Evolutionary conservation across 805 yeast species (phyloP), one percentile per base, ranked within the genome.

Genomic region (Ogataea corticis): DNA sequence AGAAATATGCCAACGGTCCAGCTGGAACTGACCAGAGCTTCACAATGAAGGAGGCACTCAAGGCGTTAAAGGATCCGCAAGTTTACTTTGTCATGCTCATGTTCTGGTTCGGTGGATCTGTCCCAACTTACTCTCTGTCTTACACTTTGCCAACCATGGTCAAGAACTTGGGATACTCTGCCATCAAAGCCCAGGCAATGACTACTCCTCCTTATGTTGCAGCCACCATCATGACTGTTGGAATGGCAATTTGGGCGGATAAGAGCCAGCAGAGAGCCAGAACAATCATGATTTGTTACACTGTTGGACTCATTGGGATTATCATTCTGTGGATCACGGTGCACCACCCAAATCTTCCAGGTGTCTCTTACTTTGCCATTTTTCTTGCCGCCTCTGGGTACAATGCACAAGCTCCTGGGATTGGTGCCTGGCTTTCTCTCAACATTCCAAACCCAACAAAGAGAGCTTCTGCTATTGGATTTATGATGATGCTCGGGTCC

Each of bases 61-160:
- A 65, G 36, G 70, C 73, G 1, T 48, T 72, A 21, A 51, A 45
- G 27, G 78, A 74, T 46, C 63, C 67, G 33, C 68, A 69, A 47
- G 65, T 69, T 16, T 59, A 63, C 59, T 67, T 75, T 70, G 55
- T 72, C 12, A 47, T 41, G 44, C 38, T 49, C 13, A 46, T 46
- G 50, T 50, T 46, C 30, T 75, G 57, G 73, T 77, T 61, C 68
- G 64, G 48, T 69, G 73, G 57, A 33, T 53, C 62, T 45, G 59
- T 63, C 25, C 70, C 73, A 19, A 57, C 65, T 5, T 69, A 69
- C 45, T 71, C 66, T 10, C 49, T 72, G 16, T 66, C 77, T 17
- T 65, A 71, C 15, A 73, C 75, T 46, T 53, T 75, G 27, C 79
- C 79, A 9, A 66, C 77, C 3, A 70, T 75, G 47, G 67, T 75